Evolutionary conservation across 1,284 basidiomycete genomes (phyloP).

Genomic region (Sporisorium sorghi): DNA sequence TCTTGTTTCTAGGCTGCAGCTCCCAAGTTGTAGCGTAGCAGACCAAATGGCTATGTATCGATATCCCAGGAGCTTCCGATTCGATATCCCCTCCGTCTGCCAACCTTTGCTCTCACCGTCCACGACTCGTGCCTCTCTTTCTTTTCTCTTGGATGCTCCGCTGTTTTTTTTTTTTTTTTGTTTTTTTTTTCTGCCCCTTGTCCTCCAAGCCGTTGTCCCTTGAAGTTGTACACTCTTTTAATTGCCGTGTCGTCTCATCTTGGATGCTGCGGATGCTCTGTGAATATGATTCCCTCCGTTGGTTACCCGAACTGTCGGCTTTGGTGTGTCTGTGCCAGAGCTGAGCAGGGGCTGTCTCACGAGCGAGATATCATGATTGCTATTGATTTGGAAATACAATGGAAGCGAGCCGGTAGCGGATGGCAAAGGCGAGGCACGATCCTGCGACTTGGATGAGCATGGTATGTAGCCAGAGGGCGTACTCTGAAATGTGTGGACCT

Average conservation of each 20-base stretch:
- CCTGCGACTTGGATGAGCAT: constrained; percentile 61
- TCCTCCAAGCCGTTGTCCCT: neutral
- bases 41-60: constrained; percentile 16
- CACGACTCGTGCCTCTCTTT: constrained; percentile 6
- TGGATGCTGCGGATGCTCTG: constrained; percentile 24
- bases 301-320: neutral
- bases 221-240: neutral
- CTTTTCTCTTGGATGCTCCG: constrained; percentile 32
- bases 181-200: no score
- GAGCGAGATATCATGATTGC: neutral
- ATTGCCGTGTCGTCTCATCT: constrained; percentile 1
- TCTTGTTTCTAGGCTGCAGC: neutral
- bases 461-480: constrained; percentile 49
- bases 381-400: constrained; percentile 56
- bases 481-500: constrained; percentile 52
- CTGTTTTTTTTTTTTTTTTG: constrained; percentile 27
- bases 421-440: constrained; percentile 57
- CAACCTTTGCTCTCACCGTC: constrained; percentile 6
- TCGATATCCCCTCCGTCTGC: constrained; percentile 26
- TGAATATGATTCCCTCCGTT: constrained; percentile 20
- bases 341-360: neutral
- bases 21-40: neutral
- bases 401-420: constrained; percentile 62
- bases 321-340: neutral
- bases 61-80: constrained; percentile 53